A percentile compares a stretch with the other conserved stretches of the same genome.
Evolutionary conservation across 2,329 filamentous ascomycete species (phyloP).

Genomic region (Xylariomycetidae sp.): DNA sequence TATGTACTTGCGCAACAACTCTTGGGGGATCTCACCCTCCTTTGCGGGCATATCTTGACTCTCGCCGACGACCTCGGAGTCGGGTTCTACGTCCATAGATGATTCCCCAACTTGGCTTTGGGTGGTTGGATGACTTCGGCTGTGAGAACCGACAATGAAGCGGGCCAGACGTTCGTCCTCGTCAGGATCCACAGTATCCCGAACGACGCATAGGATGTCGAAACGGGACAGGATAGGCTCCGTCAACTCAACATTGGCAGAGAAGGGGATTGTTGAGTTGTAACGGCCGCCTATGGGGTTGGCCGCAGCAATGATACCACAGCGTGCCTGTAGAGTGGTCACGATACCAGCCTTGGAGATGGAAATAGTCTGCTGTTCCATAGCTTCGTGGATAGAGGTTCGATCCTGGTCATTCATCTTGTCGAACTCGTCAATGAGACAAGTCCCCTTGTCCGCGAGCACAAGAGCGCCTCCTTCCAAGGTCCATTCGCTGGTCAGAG

Average conservation of each 20-base stretch:
- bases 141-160: conserved; percentile 93
- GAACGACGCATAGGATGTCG: conserved; percentile 92
- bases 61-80: conserved; percentile 35
- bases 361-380: conserved; percentile 99
- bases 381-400: conserved; percentile 97
- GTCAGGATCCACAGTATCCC: conserved; percentile 86
- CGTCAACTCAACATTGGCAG: conserved; percentile 91
- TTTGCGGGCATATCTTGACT: conserved; percentile 28
- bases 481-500: conserved; percentile 95
- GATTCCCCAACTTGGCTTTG: conserved; percentile 45
- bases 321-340: conserved; percentile 91
- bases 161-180: conserved; percentile 91
- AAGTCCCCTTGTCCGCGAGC: conserved; percentile 89
- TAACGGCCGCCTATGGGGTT: conserved; percentile 96
- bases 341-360: conserved; percentile 99
- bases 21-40: conserved; percentile 78
- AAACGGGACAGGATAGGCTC: conserved; percentile 98
- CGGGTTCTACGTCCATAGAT: conserved; percentile 61
- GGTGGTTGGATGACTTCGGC: conserved; percentile 68
- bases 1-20: conserved; percentile 92
- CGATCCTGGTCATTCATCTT: conserved; percentile 99
- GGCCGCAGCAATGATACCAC: conserved; percentile 91
- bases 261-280: conserved; percentile 93
- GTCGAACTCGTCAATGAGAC: conserved; percentile 97
- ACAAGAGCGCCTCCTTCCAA: conserved; percentile 93